Percentiles rank a stretch among this genome's conserved stretches.
These are phyloP conservation scores for Colletotrichum limetticola DNA, from an alignment of 2,329 filamentous ascomycete genomes.

Conservation along the genomic window DNA sequence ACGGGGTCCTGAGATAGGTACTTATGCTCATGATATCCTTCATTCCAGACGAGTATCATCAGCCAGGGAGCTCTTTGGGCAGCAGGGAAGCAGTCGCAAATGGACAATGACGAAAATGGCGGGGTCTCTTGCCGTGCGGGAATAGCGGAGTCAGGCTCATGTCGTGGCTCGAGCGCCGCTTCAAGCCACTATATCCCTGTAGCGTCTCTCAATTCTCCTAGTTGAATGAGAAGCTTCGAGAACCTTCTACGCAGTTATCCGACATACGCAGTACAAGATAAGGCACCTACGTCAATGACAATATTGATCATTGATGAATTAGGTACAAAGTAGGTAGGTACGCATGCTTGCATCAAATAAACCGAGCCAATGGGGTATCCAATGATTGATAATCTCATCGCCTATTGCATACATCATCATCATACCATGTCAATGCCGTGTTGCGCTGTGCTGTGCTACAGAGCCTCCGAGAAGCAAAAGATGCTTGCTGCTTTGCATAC, in stretches of 20 bases:
- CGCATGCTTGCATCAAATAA: neutral
- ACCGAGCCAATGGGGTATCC: constrained; percentile 20
- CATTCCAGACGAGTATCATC: neutral
- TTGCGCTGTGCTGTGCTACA: constrained; percentile 2
- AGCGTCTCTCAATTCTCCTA: neutral
- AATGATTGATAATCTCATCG: constrained; percentile 21
- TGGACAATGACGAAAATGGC: constrained; percentile 34
- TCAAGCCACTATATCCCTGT: constrained; percentile 3
- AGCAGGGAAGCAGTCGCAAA: constrained; percentile 10
- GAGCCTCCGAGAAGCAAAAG: neutral
- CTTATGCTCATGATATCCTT: neutral
- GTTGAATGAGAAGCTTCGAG: constrained; percentile 43
- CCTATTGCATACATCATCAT: neutral
- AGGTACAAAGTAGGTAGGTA: too few relatives aligned
- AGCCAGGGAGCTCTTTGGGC: neutral
- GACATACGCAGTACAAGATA: neutral
- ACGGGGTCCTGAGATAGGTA: neutral
- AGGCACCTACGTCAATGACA: too few relatives aligned
- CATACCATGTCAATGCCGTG: constrained; percentile 2
- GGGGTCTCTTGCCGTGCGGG: constrained; percentile 29
- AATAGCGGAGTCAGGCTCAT: constrained; percentile 34
- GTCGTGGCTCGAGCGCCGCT: constrained; percentile 23
- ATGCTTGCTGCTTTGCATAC: neutral
- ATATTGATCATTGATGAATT: too few relatives aligned
- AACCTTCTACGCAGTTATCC: constrained; percentile 41